Evolutionary conservation across 2,329 filamentous ascomycete genomes (phyloP).

Genomic region (Penicillium sp.): DNA sequence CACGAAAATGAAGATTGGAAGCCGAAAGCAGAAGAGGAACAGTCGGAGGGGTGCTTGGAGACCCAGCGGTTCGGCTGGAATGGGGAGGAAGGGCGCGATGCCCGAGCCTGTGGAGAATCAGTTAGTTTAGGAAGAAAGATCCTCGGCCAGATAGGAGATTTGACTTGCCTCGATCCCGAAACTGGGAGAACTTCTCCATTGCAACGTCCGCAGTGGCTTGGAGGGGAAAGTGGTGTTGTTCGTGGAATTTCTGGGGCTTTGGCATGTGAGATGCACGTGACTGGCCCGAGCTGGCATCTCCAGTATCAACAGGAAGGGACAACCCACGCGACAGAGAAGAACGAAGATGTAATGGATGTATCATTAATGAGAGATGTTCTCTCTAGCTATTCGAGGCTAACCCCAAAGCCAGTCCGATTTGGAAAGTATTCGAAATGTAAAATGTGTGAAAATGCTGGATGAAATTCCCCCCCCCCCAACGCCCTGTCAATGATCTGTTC

Average conservation of each 20-base stretch:
- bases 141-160: neutral
- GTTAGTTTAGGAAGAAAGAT: neutral
- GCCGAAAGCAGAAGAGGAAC: slow-evolving; percentile 78
- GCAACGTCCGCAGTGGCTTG: slow-evolving; percentile 5
- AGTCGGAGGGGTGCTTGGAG: slow-evolving; percentile 69
- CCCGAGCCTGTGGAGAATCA: slow-evolving; percentile 72
- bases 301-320: neutral
- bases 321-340: neutral
- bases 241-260: slow-evolving; percentile 13
- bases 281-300: neutral
- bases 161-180: slow-evolving; percentile 81
- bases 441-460: neutral
- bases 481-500: slow-evolving; percentile 5
- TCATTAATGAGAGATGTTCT: neutral
- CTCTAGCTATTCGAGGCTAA: neutral
- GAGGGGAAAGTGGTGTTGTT: neutral
- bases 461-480: slow-evolving; percentile 16
- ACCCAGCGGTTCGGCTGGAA: slow-evolving; percentile 68
- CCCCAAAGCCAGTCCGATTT: fast-evolving
- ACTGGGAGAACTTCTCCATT: slow-evolving; percentile 97
- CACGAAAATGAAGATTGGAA: slow-evolving; percentile 76
- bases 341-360: no score
- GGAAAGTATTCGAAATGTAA: slow-evolving; percentile 1
- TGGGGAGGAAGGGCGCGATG: slow-evolving; percentile 92
- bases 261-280: slow-evolving; percentile 30